A percentile compares a stretch with the other conserved stretches of the same genome.
phyloP scores from a whole-genome alignment of 352 stramenopile genomes.

The Saprolegnia parasitica region DNA sequence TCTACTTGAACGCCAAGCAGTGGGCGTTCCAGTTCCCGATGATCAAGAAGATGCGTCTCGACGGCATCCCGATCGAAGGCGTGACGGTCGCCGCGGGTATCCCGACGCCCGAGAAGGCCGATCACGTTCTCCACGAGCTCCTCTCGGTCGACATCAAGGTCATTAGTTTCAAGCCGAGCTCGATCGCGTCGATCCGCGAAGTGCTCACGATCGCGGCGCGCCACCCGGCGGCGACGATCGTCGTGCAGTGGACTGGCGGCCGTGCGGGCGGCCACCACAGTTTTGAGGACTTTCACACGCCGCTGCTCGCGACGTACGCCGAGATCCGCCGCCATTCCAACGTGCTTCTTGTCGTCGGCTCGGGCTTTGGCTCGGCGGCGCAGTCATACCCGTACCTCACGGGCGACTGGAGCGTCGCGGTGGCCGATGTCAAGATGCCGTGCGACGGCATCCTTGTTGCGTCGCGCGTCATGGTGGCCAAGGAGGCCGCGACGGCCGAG shows the following conservation, averaged over 20 bases:
- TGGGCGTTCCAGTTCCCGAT: conserved; percentile 88
- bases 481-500: conserved; percentile 75
- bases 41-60: conserved; percentile 75
- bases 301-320: conserved; percentile 65
- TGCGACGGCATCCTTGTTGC: conserved; percentile 75
- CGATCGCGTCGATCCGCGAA: conserved; percentile 62
- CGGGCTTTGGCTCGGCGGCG: conserved; percentile 82
- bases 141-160: conserved; percentile 63
- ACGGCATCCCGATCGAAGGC: conserved; percentile 76
- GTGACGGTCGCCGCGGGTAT: conserved; percentile 85
- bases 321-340: conserved; percentile 74
- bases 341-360: conserved; percentile 80
- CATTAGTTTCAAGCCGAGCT: conserved; percentile 83
- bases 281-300: conserved; percentile 84
- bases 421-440: conserved; percentile 63
- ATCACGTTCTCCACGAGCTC: conserved; percentile 74
- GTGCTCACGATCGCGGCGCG: conserved; percentile 71
- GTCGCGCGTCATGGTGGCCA: conserved; percentile 82
- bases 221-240: conserved; percentile 61
- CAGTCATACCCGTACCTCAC: conserved; percentile 76
- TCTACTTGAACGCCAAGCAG: conserved; percentile 87
- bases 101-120: conserved; percentile 67
- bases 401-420: conserved; percentile 68
- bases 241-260: conserved; percentile 85
- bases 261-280: conserved; percentile 83